Evolutionary conservation across 1,139 yeast species (phyloP).

Genomic region (Arxiozyma telluris): DNA sequence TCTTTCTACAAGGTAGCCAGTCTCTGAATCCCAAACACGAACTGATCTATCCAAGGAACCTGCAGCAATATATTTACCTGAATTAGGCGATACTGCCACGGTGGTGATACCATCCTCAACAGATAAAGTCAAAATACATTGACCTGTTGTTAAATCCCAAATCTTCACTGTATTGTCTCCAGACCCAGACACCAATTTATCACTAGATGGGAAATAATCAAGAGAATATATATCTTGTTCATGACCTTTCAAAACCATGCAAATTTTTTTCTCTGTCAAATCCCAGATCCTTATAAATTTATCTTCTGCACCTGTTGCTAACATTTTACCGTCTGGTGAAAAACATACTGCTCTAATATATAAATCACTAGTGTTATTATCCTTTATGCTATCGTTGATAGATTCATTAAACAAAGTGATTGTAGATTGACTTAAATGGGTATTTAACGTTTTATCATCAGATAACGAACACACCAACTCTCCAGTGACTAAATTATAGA

Average conservation of each 20-base stretch:
- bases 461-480: slow-evolving; percentile 76
- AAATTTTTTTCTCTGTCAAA: slow-evolving; percentile 73
- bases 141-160: slow-evolving; percentile 90
- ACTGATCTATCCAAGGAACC: slow-evolving; percentile 93
- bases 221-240: slow-evolving; percentile 95
- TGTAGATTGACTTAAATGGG: background rate
- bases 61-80: slow-evolving; percentile 88
- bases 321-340: slow-evolving; percentile 88
- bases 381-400: background rate
- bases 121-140: slow-evolving; percentile 76
- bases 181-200: slow-evolving; percentile 86
- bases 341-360: slow-evolving; percentile 92
- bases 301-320: slow-evolving; percentile 99
- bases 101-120: slow-evolving; percentile 97
- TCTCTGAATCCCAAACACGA: slow-evolving; percentile 91
- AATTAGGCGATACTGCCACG: slow-evolving; percentile 83
- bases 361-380: slow-evolving; percentile 41
- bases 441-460: slow-evolving; percentile 51
- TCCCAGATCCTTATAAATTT: slow-evolving; percentile 96
- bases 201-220: slow-evolving; percentile 90
- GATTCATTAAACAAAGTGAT: background rate
- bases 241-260: slow-evolving; percentile 82
- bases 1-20: slow-evolving; percentile 86
- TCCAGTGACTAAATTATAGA: slow-evolving; percentile 86
- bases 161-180: slow-evolving; percentile 94